Base-by-base conservation (phyloP, 345 rosid species). In the Barbarea vulgaris region DNA sequence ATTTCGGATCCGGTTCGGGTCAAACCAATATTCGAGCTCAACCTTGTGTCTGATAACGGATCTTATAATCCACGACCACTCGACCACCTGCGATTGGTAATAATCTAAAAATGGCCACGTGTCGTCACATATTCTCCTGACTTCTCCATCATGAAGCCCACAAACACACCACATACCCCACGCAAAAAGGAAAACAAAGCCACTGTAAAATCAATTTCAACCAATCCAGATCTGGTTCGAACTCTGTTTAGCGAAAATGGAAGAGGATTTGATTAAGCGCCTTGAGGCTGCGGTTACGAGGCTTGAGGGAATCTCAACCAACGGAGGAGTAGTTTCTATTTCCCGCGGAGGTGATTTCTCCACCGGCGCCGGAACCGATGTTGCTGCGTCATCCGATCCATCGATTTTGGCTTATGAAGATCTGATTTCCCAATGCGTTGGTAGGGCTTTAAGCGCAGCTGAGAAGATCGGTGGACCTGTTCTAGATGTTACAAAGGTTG, bases 381-480 rank as follows among this genome's bases (percentile, higher is more conserved):
- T 36, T 44, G 52, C 36, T 44, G 69, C 77, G 8, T 10, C 84
- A 41, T 52, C 82, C 75, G 98, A 91, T 85, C 97, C 94, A 28
- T 80, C 91, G 74, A 89, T 91, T 76, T 6, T 74, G 76, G 99
- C 99, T 50, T 93, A 88, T 65, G 89, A 86, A 14, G 96, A 89
- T 81, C 73, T 91, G 70, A 84, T 84, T 67, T 67, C 79, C 44
- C 81, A 87, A 80, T 85, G 77, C 36, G 77, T 87, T 5, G 83
- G 84, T 67, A 88, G 85, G 87, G 87, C 83, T 78, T 73, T 82
- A 22, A 46, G 19, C 18, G 91, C 91, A 24, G 97, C 98, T 7
- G 93, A 86, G 88, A 91, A 87, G 81, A 92, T 95, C 73, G 97
- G 99, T 37, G 99, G 97, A 25, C 86, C 74, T 80, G 99, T 92